Evolutionary conservation across 2,329 filamentous ascomycete genomes (phyloP).

Genomic region (Stachybotrys chartarum): DNA sequence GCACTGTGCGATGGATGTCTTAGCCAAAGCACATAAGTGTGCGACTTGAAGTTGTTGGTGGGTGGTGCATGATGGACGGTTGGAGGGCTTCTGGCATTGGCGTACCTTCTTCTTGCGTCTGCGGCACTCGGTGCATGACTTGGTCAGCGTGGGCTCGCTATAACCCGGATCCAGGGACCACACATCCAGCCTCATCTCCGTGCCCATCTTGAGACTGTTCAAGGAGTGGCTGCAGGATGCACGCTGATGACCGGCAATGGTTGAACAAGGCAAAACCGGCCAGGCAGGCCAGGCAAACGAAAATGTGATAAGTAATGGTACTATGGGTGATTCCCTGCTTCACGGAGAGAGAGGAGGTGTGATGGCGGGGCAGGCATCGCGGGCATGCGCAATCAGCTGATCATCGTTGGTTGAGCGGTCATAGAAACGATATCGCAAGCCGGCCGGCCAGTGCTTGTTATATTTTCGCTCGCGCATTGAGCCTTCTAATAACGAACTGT

Average conservation of each 20-base stretch:
- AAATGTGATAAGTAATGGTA: neutral
- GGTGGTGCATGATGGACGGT: neutral
- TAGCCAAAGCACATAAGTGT: neutral
- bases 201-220: neutral
- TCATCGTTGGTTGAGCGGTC: too few species aligned
- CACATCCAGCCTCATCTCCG: neutral
- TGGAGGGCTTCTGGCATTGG: neutral
- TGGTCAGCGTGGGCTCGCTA: constrained; percentile 20
- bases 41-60: neutral
- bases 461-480: too few species aligned
- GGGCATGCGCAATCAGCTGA: neutral
- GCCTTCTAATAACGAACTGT: too few species aligned
- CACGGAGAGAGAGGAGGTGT: neutral
- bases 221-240: too few species aligned
- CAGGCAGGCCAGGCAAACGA: too few species aligned
- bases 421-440: too few species aligned
- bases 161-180: neutral
- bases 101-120: constrained; percentile 44
- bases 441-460: too few species aligned
- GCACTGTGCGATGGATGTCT: constrained; percentile 28
- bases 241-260: too few species aligned
- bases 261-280: too few species aligned
- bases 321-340: neutral
- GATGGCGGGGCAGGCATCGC: neutral
- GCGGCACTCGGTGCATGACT: constrained; percentile 43